A percentile compares a stretch with the other conserved stretches of the same genome.
Conservation (phyloP, 2,329 filamentous ascomycete genomes). For the Hymenoscyphus fructigenus region DNA sequence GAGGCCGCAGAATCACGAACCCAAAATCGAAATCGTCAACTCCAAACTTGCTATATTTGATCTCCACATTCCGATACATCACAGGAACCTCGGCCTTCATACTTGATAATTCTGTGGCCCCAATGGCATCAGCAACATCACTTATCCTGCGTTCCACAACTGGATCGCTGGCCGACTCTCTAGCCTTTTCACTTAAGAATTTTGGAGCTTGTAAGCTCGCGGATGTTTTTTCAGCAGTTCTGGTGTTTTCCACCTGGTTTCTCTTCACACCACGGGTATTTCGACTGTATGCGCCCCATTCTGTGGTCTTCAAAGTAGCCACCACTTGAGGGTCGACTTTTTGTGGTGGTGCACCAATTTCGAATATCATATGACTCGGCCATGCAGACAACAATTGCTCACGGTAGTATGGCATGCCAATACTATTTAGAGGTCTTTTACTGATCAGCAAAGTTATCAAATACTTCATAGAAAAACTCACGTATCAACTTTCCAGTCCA, state of each 20-base stretch:
- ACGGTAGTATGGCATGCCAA: conserved; percentile 93
- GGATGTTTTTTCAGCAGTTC: conserved; percentile 59
- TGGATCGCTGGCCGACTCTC: conserved; percentile 57
- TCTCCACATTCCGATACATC: conserved; percentile 92
- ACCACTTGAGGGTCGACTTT: conserved; percentile 73
- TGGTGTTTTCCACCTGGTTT: conserved; percentile 81
- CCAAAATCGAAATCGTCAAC: conserved; percentile 99
- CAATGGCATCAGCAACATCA: conserved; percentile 64
- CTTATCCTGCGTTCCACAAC: conserved; percentile 41
- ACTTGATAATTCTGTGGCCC: conserved; percentile 69
- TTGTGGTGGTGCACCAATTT: conserved; percentile 78
- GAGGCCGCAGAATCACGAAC: conserved; percentile 46
- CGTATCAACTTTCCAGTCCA: conserved; percentile 68
- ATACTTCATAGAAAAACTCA: conserved; percentile 42
- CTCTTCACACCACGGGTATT: conserved; percentile 72
- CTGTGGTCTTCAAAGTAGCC: conserved; percentile 65
- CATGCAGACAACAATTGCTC: conserved; percentile 85
- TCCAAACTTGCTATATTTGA: conserved; percentile 98
- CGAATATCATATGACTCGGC: conserved; percentile 80
- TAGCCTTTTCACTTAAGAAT: conserved; percentile 90
- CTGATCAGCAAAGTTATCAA: conserved; percentile 12
- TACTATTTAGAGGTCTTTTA: conserved; percentile 70
- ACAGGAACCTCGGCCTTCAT: conserved; percentile 79
- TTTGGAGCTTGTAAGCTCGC: conserved; percentile 73
- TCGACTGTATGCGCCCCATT: conserved; percentile 75